These are phyloP conservation scores for Podaxis sp. DNA, from an alignment of 768 basidiomycete genomes.

Conservation along the genomic window DNA sequence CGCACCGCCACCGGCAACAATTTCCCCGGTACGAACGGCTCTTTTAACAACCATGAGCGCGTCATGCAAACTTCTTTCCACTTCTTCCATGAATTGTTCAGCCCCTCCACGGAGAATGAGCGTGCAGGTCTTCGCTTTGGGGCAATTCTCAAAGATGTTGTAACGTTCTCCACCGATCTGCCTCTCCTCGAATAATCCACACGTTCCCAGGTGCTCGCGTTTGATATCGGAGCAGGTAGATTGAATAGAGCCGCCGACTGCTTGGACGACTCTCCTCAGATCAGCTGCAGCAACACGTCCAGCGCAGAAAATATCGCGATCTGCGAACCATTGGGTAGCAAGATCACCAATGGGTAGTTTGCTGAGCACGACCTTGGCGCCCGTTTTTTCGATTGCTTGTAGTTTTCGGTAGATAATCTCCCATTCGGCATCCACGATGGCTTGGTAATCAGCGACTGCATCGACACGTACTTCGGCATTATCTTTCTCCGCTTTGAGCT, in stretches of 20 bases:
- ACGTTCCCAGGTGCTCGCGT: conserved; percentile 90
- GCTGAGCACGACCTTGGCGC: conserved; percentile 96
- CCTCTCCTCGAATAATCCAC: conserved; percentile 87
- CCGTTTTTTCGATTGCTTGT: conserved; percentile 92
- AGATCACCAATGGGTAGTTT: conserved; percentile 98
- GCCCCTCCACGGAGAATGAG: conserved; percentile 93
- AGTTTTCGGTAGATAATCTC: conserved; percentile 98
- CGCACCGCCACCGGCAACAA: conserved; percentile 97
- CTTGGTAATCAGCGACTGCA: conserved; percentile 96
- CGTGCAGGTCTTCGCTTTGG: conserved; percentile 94
- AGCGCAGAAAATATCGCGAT: conserved; percentile 98
- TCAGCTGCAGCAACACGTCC: conserved; percentile 91
- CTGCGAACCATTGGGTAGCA: conserved; percentile 99
- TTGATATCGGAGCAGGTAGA: conserved; percentile 93
- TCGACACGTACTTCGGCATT: conserved; percentile 98
- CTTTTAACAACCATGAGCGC: conserved; percentile 99
- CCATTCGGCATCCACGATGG: conserved; percentile 99
- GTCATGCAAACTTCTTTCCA: conserved; percentile 95
- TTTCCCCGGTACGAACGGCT: conserved; percentile 91
- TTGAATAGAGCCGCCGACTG: conserved; percentile 92
- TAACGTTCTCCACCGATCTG: conserved; percentile 97
- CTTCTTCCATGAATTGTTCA: conserved; percentile 98
- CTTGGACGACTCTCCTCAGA: conserved; percentile 91
- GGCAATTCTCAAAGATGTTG: conserved; percentile 92
- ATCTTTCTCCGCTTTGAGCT: conserved; percentile 98